Base-by-base conservation (phyloP, 2,329 filamentous ascomycete genomes). In the Dichotomopilus funicola region DNA sequence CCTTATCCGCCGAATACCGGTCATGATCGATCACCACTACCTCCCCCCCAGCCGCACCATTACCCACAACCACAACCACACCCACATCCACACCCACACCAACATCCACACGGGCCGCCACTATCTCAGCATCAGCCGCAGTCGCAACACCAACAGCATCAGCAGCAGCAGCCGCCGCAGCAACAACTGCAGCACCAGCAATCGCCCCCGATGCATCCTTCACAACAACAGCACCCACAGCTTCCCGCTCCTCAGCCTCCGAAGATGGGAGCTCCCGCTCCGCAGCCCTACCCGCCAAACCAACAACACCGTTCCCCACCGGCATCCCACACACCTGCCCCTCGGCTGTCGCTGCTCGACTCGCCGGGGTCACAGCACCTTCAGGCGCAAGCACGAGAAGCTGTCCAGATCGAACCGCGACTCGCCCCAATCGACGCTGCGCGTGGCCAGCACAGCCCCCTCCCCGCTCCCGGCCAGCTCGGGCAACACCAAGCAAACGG, bases 291-390 rank as follows among this genome's bases (percentile, higher is more conserved):
- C 54, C 35, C 49, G 4, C 59, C 60, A 41, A 57, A 56, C 34
- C 51, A 50, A 4, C 56, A 52, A 9, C 51, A 55, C 19, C 19
- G 19, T 27, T 27, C 19, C 19, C 19, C 19, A 27, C 19, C 19
- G 19, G 19, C 19, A 37, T 46, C 56, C 6, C 50, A 60, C 12
- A 61, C 62, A 64, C 53, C 61, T 5, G 49, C 59, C 41, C 34
- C 68, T 62, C 54, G 58, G 0, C 49, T 54, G 10, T 8, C 55
- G 2, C 56, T 65, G 19, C 63, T 70, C n/a, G 71, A 72, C 38
- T 75, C 75, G 10, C 74, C 77, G 19, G 73, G 71, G 5, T 68
- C 73, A 31, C 73, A 75, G 41, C 74, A 76, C 5, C 66, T 78
- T 10, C 73, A 77, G 60, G 68, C 71, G 12, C 70, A 75, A 49